A percentile compares a stretch with the other conserved stretches of the same genome.
phyloP scores from a whole-genome alignment of 169 alveolate species.

The Eimeria maxima region DNA sequence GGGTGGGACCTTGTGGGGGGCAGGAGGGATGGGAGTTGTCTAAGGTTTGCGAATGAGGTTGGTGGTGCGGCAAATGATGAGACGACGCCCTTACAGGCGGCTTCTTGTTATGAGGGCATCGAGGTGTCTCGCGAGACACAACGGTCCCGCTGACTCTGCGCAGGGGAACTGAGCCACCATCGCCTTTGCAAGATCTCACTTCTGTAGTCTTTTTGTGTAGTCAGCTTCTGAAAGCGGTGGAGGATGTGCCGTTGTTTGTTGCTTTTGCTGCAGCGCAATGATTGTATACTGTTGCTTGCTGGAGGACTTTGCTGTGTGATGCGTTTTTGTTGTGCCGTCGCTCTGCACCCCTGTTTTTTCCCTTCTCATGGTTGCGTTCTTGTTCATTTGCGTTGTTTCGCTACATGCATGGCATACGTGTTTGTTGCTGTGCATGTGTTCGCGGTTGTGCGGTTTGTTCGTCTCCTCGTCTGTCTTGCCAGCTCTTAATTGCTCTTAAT shows the following conservation, averaged over 20 bases:
- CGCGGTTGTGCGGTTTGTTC: not conserved
- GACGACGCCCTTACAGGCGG: slow-evolving; percentile 37
- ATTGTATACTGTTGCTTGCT: no score
- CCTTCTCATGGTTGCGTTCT: no score
- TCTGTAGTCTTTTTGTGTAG: not conserved
- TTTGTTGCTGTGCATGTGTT: no score
- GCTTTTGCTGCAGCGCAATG: not conserved
- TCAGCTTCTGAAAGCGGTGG: not conserved
- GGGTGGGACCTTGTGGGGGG: not conserved
- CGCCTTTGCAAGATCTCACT: not conserved
- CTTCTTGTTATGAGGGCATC: slow-evolving; percentile 26
- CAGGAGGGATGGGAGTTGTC: not conserved
- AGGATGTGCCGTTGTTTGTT: not conserved
- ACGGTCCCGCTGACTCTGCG: slow-evolving; percentile 65
- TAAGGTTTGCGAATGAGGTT: not conserved
- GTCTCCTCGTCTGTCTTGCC: not conserved
- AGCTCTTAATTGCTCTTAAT: no score
- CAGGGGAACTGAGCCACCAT: slow-evolving; percentile 44
- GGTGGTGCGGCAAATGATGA: slow-evolving; percentile 7
- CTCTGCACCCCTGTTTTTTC: no score
- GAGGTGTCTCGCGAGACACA: not conserved
- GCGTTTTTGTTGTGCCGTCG: no score
- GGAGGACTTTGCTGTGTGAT: no score
- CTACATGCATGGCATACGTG: no score
- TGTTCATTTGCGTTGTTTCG: no score